phyloP scores from a whole-genome alignment of 2,329 filamentous ascomycete genomes.

The Pyricularia grisea region DNA sequence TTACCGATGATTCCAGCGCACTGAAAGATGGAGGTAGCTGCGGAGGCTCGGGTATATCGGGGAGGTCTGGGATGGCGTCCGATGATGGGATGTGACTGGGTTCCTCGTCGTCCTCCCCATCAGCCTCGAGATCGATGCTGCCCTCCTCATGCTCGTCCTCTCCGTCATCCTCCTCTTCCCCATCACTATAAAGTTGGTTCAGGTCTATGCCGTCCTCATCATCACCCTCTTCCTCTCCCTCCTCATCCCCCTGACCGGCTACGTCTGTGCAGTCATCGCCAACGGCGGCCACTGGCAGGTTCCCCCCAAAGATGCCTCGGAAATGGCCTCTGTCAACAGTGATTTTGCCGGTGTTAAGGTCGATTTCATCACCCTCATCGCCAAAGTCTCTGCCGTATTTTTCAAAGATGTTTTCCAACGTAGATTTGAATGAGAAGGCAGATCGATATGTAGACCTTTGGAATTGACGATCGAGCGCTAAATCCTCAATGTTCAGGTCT shows the following conservation, averaged over 20 bases:
- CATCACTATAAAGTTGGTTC: constrained; percentile 9
- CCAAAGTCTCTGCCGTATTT: constrained; percentile 82
- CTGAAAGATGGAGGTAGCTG: constrained; percentile 3
- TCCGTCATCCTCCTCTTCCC: constrained; percentile 23
- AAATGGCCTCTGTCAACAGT: constrained; percentile 90
- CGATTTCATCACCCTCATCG: constrained; percentile 80
- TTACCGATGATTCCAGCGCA: constrained; percentile 5
- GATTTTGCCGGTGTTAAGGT: constrained; percentile 70
- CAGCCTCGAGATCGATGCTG: neutral
- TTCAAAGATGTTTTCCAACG: constrained; percentile 79
- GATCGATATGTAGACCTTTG: constrained; percentile 55
- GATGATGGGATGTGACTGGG: neutral
- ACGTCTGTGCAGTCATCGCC: constrained; percentile 19
- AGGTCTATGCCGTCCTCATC: constrained; percentile 1
- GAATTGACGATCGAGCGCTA: constrained; percentile 47
- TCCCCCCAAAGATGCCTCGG: constrained; percentile 27
- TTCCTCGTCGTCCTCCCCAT: neutral
- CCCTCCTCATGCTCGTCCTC: constrained; percentile 7
- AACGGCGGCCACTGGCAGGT: constrained; percentile 9
- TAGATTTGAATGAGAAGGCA: constrained; percentile 65
- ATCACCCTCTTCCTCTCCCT: constrained; percentile 7
- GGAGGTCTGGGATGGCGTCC: neutral
- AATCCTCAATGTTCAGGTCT: constrained; percentile 35
- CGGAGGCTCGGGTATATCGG: neutral
- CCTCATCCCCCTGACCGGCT: constrained; percentile 13